Base-by-base conservation (phyloP, 441 rosid species). In the Mallotus repandus region DNA sequence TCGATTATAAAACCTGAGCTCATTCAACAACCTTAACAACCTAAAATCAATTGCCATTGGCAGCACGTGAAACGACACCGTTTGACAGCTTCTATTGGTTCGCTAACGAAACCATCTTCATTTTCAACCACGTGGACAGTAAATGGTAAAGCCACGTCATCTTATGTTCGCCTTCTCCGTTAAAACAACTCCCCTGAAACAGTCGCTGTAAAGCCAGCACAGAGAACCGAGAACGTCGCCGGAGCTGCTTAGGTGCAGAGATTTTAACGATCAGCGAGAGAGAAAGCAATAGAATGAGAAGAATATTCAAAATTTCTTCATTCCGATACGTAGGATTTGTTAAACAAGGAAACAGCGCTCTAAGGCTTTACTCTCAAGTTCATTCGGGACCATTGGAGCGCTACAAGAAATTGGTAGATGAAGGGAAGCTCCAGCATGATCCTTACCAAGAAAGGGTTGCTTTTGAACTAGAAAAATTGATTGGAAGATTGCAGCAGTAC, bases 381-480 rank as follows among this genome's bases (percentile, higher is more conserved):
- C 60, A 55, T 46, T 41, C 80, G 89, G 93, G 93, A 61, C 87
- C 84, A 41, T 66, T 91, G 49, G 71, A 59, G 55, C 86, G 78
- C 65, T 92, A 87, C 79, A 82, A 61, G 79, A 86, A 85, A 63
- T 75, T 91, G 75, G 92, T 91, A 35, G 85, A 85, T 66, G 85
- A 82, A 80, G 97, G 96, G 74, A 88, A 87, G 87, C 82, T 94
- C 58, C 89, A 81, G 80, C 85, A 86, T 65, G 98, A 94, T 81
- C 88, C 86, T 45, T 69, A 84, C 83, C 97, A 94, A 85, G 97
- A 92, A 79, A 83, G 59, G 65, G 84, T 94, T 45, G 96, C 92
- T 74, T 63, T 84, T 62, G 86, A 92, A 57, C 84, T 94, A 57
- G 86, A 91, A 25, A 86, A 87, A 71, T 75, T 94, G 79, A 86